Percentiles rank a stretch among this genome's conserved stretches.
Conservation (phyloP, 495 filamentous ascomycete genomes). For the Penicillium riverlandense region DNA sequence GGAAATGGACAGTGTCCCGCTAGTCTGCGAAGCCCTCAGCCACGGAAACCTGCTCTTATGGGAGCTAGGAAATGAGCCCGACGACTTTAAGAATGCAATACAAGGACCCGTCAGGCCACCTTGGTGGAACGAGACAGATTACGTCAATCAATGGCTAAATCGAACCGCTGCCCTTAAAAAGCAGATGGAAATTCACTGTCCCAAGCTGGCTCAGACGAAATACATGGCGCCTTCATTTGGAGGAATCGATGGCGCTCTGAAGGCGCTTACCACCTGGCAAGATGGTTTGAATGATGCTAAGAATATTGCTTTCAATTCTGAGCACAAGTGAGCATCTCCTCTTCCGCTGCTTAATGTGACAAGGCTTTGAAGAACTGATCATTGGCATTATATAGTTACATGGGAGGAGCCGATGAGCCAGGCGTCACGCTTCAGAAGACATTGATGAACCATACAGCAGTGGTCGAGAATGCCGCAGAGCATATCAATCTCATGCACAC, state of each 20-base stretch:
- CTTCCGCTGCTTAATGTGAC: slow-evolving; percentile 2
- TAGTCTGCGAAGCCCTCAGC: slow-evolving; percentile 53
- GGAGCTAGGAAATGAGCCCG: slow-evolving; percentile 65
- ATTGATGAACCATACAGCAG: slow-evolving; percentile 59
- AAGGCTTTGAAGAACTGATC: neutral
- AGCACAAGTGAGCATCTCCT: slow-evolving; percentile 48
- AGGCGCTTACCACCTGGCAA: slow-evolving; percentile 42
- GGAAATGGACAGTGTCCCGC: slow-evolving; percentile 46
- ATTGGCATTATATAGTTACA: slow-evolving; percentile 42
- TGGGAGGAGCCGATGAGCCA: slow-evolving; percentile 51
- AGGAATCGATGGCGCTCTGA: slow-evolving; percentile 45
- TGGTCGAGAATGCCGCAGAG: slow-evolving; percentile 37
- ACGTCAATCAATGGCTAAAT: slow-evolving; percentile 54
- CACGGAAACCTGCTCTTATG: slow-evolving; percentile 45
- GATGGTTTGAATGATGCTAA: slow-evolving; percentile 43
- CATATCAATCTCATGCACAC: slow-evolving; percentile 39
- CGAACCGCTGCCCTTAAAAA: slow-evolving; percentile 43
- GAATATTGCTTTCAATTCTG: slow-evolving; percentile 48
- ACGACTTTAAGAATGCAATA: slow-evolving; percentile 50
- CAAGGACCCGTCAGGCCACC: slow-evolving; percentile 47
- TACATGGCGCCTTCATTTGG: slow-evolving; percentile 58
- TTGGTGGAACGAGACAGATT: slow-evolving; percentile 49
- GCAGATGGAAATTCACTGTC: slow-evolving; percentile 43
- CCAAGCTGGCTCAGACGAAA: slow-evolving; percentile 33
- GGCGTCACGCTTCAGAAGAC: slow-evolving; percentile 59